These are phyloP conservation scores for Pinus tabuliformis DNA, from an alignment of 75 land plant species.

Conservation along the genomic window DNA sequence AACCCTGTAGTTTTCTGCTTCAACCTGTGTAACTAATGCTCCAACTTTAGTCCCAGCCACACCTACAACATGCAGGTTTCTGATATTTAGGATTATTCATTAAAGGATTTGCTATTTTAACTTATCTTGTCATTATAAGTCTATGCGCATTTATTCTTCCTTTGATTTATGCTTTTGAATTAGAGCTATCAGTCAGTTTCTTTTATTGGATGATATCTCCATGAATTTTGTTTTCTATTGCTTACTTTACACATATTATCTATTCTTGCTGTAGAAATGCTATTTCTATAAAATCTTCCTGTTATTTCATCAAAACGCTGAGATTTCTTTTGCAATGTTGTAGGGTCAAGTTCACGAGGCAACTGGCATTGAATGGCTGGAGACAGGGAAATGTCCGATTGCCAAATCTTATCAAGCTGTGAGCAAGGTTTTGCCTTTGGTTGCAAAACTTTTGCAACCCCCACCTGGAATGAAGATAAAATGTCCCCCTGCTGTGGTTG, in stretches of 20 bases:
- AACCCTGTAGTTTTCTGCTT: too few relatives aligned
- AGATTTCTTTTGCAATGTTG: background rate
- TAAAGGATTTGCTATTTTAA: background rate
- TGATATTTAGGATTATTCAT: background rate
- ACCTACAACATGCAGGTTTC: background rate
- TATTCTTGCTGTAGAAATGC: too few relatives aligned
- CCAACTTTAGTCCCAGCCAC: background rate
- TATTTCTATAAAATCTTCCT: too few relatives aligned
- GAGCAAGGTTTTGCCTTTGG: conserved; percentile 77
- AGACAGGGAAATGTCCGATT: conserved; percentile 93
- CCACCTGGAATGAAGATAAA: conserved; percentile 74
- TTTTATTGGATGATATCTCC: background rate
- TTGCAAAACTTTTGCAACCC: conserved; percentile 71
- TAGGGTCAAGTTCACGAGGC: conserved; percentile 67
- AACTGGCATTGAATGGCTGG: conserved; percentile 83
- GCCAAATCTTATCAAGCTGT: conserved; percentile 94
- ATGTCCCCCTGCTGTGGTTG: conserved; percentile 92
- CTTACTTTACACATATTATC: too few relatives aligned
- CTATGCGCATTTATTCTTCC: background rate
- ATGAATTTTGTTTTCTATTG: background rate
- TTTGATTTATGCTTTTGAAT: background rate
- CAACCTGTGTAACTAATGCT: too few relatives aligned
- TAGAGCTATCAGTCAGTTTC: background rate
- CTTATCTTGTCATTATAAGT: background rate
- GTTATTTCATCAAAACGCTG: too few relatives aligned